Evolutionary conservation across 768 basidiomycete species (phyloP), one percentile per base, ranked within the genome.

Genomic region (Mycena epipterygia): DNA sequence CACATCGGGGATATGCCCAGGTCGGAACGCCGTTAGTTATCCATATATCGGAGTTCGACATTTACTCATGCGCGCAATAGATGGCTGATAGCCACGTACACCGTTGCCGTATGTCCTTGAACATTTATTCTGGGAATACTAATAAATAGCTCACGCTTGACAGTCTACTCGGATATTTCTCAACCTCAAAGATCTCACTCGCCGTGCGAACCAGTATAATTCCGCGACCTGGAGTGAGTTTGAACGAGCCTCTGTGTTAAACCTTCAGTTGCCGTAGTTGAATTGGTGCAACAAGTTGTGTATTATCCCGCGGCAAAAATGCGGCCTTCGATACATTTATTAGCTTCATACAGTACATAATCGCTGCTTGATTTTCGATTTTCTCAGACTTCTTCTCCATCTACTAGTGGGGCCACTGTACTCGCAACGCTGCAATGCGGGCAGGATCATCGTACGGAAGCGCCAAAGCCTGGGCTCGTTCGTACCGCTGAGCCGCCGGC

Each of bases 111-210:
- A 27, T 19, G 62, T 57, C 37, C 37, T 12, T 29, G 21, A 19
- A 11, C 23, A 25, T 13, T 29, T 27, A 7, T 9, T 23, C 17
- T 4, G 7, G 25, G 25, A 21, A 35, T 59, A 27, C 56, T 58
- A 11, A 41, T 23, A 14, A 37, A 6, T 37, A 14, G 14, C 35
- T 14, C 23, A 8, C 19, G 6, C 8, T 21, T 16, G 2, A 35
- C 33, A 65, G 56, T 67, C 65, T 11, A 67, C 65, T 12, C 56
- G 65, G 27, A 67, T 65, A 55, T 64, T 52, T 19, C 64, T 65
- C 30, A 65, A 65, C 29, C 64, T 65, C 3, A 55, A 65, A 33
- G 44, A 67, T 11, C 65, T 67, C 46, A n/a, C 46, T 9, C 41
- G 21, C 35, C 42, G 21, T n/a, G 35, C 65, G 42, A 48, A 56